Base-by-base conservation (phyloP, 2,329 filamentous ascomycete species). In the Claviceps sp. region DNA sequence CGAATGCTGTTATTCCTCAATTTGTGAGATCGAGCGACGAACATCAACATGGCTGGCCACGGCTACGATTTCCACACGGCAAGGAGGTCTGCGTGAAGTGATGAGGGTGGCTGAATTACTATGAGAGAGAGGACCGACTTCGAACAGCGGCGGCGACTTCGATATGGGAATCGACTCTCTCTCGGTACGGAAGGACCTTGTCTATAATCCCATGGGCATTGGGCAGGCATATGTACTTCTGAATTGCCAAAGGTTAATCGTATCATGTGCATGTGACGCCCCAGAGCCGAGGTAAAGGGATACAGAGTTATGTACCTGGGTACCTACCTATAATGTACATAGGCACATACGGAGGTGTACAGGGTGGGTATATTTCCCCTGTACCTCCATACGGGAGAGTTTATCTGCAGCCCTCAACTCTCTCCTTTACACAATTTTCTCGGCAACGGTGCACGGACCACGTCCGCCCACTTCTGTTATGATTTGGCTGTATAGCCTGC, bases 1-100 rank as follows among this genome's bases (percentile, higher is more conserved):
- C 61, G 63, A 57, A 26, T 26, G 24, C 65, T 58, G 56, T 59
- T 64, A 56, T 62, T 67, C 60, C 65, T 66, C 52, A 67, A 56
- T 56, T 59, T 59, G 52, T 60, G 56, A 48, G 64, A 62, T 56
- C 65, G 65, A 52, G 61, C 59, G 49, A 61, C 60, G 56, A 59
- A 59, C 58, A 60, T 61, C 54, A 67, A 68, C 66, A 68, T 68
- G 62, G 63, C 65, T 63, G 55, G 48, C 42, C 49, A 48, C 52
- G 50, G 30, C 49, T 51, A 49, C 46, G 34, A 22, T 41, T 42
- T 44, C 7, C 30, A 50, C 37, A 44, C 24, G 8, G 46, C 16
- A 34, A 36, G 38, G 49, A 46, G 41, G 47, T 47, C 18, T 8
- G 45, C 44, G 16, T 40, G 11, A 22, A 3, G 50, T 48, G 40